phyloP scores from a whole-genome alignment of 345 rosid genomes.

The Citrus medica region DNA sequence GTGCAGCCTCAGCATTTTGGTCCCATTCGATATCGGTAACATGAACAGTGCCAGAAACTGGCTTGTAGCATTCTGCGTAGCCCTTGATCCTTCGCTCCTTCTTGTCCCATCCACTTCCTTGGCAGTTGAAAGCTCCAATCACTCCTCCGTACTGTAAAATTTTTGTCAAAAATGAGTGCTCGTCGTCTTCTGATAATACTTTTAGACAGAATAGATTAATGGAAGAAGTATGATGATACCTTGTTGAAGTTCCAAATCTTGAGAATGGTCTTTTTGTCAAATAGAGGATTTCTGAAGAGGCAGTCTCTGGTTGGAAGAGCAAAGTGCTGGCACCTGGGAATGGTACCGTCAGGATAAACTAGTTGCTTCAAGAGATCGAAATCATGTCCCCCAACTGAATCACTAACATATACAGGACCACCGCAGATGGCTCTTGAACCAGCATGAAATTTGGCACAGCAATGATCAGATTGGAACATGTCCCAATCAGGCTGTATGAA shows the following conservation, averaged over 20 bases:
- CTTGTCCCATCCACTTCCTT: constrained; percentile 90
- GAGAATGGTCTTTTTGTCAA: constrained; percentile 67
- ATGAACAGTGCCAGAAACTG: constrained; percentile 47
- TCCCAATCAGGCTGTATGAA: constrained; percentile 95
- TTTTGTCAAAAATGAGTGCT: not conserved
- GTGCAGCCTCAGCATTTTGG: constrained; percentile 40
- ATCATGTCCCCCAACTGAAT: constrained; percentile 66
- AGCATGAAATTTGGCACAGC: constrained; percentile 81
- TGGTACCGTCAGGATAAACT: constrained; percentile 71
- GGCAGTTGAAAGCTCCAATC: constrained; percentile 89
- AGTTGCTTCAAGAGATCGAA: constrained; percentile 71
- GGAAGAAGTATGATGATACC: constrained; percentile 26
- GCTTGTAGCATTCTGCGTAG: constrained; percentile 61
- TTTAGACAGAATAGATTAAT: not conserved
- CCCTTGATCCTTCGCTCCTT: constrained; percentile 55
- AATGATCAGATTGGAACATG: constrained; percentile 93
- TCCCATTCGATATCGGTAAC: constrained; percentile 80
- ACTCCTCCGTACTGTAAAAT: constrained; percentile 69
- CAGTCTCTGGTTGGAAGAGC: constrained; percentile 89
- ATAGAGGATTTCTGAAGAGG: constrained; percentile 76
- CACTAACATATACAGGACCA: constrained; percentile 83
- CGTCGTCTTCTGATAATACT: not conserved
- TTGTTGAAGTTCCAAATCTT: constrained; percentile 90
- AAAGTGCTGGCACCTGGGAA: constrained; percentile 69
- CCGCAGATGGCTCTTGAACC: constrained; percentile 88